These are phyloP conservation scores for Globisporangium echinulatum DNA, from an alignment of 352 stramenopile genomes.

Conservation along the genomic window DNA sequence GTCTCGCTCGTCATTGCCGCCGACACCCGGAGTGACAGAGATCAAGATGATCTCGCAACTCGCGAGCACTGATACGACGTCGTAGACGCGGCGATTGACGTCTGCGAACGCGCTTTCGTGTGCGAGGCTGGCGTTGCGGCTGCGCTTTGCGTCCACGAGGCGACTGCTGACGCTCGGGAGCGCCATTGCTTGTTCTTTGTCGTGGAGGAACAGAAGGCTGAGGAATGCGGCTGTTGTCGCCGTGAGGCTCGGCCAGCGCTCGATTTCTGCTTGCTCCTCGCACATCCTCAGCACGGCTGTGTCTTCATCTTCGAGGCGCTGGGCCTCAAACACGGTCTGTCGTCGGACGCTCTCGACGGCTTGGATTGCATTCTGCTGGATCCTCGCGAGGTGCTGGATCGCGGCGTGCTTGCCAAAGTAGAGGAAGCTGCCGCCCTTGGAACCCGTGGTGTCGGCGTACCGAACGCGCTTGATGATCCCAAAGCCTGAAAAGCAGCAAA, in stretches of 20 bases:
- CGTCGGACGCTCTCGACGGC: slow-evolving; percentile 14
- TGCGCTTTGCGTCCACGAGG: slow-evolving; percentile 38
- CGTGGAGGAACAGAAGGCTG: slow-evolving; percentile 43
- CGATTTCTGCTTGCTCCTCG: slow-evolving; percentile 29
- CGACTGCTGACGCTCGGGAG: slow-evolving; percentile 35
- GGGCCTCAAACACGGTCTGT: background rate
- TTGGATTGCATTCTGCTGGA: slow-evolving; percentile 21
- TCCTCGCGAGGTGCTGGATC: slow-evolving; percentile 28
- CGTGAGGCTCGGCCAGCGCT: slow-evolving; percentile 55
- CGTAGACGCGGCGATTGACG: slow-evolving; percentile 57
- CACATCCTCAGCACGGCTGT: slow-evolving; percentile 33
- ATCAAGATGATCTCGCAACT: slow-evolving; percentile 46
- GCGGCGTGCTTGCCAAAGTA: slow-evolving; percentile 47
- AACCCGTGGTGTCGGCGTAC: slow-evolving; percentile 20
- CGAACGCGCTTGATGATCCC: slow-evolving; percentile 53
- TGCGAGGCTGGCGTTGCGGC: slow-evolving; percentile 12
- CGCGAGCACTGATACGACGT: slow-evolving; percentile 54
- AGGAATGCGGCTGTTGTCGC: slow-evolving; percentile 49
- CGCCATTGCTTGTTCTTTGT: slow-evolving; percentile 16
- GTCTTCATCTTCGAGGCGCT: slow-evolving; percentile 34
- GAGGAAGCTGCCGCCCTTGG: slow-evolving; percentile 43
- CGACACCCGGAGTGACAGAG: slow-evolving; percentile 6
- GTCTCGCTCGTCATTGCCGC: slow-evolving; percentile 8
- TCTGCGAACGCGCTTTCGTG: slow-evolving; percentile 23
- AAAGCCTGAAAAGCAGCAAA: slow-evolving; percentile 26